Percentiles rank a stretch among this genome's conserved stretches.
phyloP scores from a whole-genome alignment of 257 asterid species.

The Sherardia arvensis region DNA sequence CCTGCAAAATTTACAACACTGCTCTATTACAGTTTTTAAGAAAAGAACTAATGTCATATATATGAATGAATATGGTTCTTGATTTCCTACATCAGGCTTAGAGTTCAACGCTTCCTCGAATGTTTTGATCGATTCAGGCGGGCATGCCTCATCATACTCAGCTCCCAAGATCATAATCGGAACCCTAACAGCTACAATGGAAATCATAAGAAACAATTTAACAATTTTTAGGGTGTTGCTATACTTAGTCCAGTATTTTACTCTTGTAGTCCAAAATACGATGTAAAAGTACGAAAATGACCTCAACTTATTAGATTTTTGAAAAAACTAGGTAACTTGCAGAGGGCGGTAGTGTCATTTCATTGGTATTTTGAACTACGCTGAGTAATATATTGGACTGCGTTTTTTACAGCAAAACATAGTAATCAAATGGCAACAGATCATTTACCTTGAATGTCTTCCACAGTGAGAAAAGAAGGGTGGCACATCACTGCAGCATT shows the following conservation, averaged over 20 bases:
- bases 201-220: background rate
- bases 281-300: too few species aligned
- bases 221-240: too few species aligned
- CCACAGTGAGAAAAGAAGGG: constrained; percentile 47
- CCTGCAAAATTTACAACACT: too few species aligned
- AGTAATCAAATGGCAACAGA: background rate
- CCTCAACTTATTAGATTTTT: too few species aligned
- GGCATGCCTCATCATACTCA: constrained; percentile 33
- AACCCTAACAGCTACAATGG: constrained; percentile 41
- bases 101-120: constrained; percentile 34
- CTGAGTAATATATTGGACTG: too few species aligned
- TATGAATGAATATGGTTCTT: background rate
- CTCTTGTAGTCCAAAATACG: too few species aligned
- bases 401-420: background rate
- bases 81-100: constrained; percentile 39
- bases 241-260: too few species aligned
- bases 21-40: too few species aligned
- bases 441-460: constrained; percentile 44
- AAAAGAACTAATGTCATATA: too few species aligned
- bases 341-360: too few species aligned
- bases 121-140: constrained; percentile 42
- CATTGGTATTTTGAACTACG: too few species aligned
- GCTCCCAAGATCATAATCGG: constrained; percentile 60
- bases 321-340: too few species aligned
- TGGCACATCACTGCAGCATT: constrained; percentile 54